Base-by-base conservation (phyloP, 179 eudicot genomes). In the Beta corolliflora region DNA sequence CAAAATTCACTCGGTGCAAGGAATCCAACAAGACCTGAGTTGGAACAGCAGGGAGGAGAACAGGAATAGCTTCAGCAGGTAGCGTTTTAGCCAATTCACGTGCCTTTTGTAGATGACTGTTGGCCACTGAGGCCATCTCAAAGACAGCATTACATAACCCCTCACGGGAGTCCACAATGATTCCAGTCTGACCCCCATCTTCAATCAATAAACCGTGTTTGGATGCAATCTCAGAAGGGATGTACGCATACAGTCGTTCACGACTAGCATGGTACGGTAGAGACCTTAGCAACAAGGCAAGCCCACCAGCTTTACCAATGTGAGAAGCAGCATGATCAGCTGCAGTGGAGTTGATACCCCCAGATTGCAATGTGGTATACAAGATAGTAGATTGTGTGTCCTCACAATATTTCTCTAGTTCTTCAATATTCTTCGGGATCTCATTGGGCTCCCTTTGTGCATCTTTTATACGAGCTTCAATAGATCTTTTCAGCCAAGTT, bases 321-420 rank as follows among this genome's bases (percentile, higher is more conserved):
- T 95, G 99, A 45, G 97, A 95, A 19, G 98, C 98, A 11, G 97
- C 98, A 86, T 93, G 99, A 85, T 95, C 97, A 63, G 93, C 95
- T 63, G 87, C 89, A 0, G 98, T 90, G 50, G 99, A 93, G 52
- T 77, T 83, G 63, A 95, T 89, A 46, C 97, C 98, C 9, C 95
- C 97, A 46, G 95, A 87, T 84, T 94, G 98, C 76, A 95, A 91
- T 2, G 97, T 89, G 74, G 88, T 82, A 85, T 95, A 95, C 71
- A 95, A 83, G 65, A 95, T 86, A 13, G 97, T 95, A 1, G 99
- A 95, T 55, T 86, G 87, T 0, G 99, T 94, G 83, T 93, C 93
- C 90, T 95, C 99, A 0, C 94, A 91, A 65, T 93, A 95, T 80
- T 85, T 81, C 83, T 95, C 99, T 60, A 95, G 84, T 72, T 93